phyloP scores from a whole-genome alignment of 768 basidiomycete species.

The Mycena vulgaris region DNA sequence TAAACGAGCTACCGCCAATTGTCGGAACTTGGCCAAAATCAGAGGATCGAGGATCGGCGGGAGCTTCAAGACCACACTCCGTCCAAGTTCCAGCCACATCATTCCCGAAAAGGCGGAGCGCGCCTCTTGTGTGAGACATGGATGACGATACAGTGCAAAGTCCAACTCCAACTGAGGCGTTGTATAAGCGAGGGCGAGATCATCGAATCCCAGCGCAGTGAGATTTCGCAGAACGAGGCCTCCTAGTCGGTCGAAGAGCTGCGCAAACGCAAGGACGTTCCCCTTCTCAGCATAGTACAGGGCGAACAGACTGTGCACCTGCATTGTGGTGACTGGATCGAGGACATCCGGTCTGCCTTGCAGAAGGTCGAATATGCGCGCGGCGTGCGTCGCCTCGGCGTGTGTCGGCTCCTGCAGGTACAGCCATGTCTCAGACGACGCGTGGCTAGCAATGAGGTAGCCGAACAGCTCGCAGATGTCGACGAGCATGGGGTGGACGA shows the following conservation, averaged over 20 bases:
- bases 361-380: neutral
- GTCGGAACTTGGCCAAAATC: constrained; percentile 6
- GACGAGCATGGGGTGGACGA: constrained; percentile 18
- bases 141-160: neutral
- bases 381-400: neutral
- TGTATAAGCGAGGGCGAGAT: neutral
- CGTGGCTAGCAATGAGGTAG: constrained; percentile 2
- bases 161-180: neutral
- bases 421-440: neutral
- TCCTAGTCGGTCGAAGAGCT: neutral
- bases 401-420: neutral
- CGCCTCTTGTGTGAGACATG: neutral
- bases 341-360: neutral
- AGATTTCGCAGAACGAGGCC: neutral
- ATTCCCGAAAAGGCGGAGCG: constrained; percentile 6
- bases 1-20: constrained; percentile 6
- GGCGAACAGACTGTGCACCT: neutral
- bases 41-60: too few relatives aligned
- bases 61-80: neutral
- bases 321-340: constrained; percentile 5
- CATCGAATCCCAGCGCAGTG: neutral
- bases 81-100: constrained; percentile 1
- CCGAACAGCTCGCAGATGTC: constrained; percentile 19
- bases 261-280: neutral
- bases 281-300: constrained; percentile 4